phyloP scores from a whole-genome alignment of 2,329 filamentous ascomycete genomes.

The Nemania serpens region DNA sequence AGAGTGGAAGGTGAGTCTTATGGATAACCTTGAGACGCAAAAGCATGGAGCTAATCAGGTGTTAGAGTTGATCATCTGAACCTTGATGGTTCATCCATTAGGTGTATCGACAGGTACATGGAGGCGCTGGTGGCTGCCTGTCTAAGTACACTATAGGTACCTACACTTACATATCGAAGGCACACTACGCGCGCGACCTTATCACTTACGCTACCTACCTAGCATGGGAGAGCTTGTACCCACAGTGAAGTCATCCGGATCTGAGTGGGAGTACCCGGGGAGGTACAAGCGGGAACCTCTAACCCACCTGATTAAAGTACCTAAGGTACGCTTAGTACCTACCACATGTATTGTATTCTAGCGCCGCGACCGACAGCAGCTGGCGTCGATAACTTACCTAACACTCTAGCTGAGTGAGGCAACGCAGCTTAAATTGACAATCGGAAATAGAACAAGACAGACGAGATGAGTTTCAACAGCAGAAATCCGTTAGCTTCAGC shows the following conservation, averaged over 20 bases:
- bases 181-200: conserved; percentile 16
- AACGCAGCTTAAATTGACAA: too few species aligned
- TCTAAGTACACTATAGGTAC: neutral
- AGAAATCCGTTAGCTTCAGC: neutral
- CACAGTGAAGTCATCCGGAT: conserved; percentile 35
- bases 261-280: too few species aligned
- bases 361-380: neutral
- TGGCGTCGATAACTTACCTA: neutral
- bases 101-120: too few species aligned
- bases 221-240: conserved; percentile 20
- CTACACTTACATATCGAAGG: neutral
- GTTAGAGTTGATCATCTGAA: conserved; percentile 29
- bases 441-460: neutral
- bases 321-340: too few species aligned
- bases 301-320: too few species aligned
- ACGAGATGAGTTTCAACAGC: neutral
- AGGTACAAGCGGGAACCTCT: too few species aligned
- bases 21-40: neutral
- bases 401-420: neutral
- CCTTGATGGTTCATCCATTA: conserved; percentile 22
- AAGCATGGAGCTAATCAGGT: conserved; percentile 6
- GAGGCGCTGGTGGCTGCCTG: neutral
- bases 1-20: neutral
- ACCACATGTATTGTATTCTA: too few species aligned
- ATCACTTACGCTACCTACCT: conserved; percentile 24